phyloP scores from a whole-genome alignment of 2,329 filamentous ascomycete genomes.

The Penicillium occitanis region DNA sequence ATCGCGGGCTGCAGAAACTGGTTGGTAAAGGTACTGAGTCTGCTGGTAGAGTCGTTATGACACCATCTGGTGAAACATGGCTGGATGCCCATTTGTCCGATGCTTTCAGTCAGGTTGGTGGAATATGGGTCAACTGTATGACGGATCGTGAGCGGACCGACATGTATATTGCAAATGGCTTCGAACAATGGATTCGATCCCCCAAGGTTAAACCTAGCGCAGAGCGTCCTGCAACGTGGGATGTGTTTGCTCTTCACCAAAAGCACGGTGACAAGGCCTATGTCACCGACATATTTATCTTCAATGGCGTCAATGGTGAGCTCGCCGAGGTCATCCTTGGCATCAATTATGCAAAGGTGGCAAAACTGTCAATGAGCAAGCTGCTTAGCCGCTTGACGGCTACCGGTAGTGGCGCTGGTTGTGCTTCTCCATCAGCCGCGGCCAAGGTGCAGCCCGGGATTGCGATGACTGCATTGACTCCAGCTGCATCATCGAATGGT shows the following conservation, averaged over 20 bases:
- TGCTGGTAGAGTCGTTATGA: constrained; percentile 23
- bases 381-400: constrained; percentile 29
- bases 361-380: constrained; percentile 21
- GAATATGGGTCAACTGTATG: constrained; percentile 33
- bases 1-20: constrained; percentile 22
- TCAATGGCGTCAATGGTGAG: constrained; percentile 23
- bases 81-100: constrained; percentile 29
- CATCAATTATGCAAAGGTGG: constrained; percentile 25
- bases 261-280: constrained; percentile 23
- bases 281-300: constrained; percentile 29
- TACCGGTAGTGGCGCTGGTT: not conserved
- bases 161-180: constrained; percentile 31
- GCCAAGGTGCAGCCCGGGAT: not conserved
- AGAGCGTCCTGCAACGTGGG: constrained; percentile 19
- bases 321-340: constrained; percentile 29
- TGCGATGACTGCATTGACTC: not conserved
- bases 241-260: constrained; percentile 27
- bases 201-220: constrained; percentile 5
- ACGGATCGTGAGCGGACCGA: constrained; percentile 23
- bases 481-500: not conserved
- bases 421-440: not conserved
- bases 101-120: constrained; percentile 33
- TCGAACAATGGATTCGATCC: constrained; percentile 25
- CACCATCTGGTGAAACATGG: constrained; percentile 19
- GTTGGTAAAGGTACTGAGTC: constrained; percentile 23